These are phyloP conservation scores for Sporothrix sp. DNA, from an alignment of 2,329 filamentous ascomycete genomes.

Conservation along the genomic window DNA sequence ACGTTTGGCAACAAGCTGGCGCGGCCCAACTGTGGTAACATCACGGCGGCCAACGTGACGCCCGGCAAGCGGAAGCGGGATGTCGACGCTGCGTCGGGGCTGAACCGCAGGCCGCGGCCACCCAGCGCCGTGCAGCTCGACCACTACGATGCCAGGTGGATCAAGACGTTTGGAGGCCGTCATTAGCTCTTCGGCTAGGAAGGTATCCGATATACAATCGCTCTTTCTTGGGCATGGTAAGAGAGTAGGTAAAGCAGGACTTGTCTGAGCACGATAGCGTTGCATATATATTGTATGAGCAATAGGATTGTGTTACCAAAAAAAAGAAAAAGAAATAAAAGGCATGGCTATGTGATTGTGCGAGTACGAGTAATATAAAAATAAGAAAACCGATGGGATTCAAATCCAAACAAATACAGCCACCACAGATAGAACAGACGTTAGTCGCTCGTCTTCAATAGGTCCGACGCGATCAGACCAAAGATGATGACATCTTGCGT, in stretches of 20 bases:
- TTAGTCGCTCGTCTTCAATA: not conserved
- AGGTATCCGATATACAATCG: too few species aligned
- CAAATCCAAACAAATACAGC: not conserved
- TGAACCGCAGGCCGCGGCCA: slow-evolving; percentile 4
- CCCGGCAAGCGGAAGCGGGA: slow-evolving; percentile 23
- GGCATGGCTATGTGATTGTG: too few species aligned
- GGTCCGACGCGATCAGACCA: slow-evolving; percentile 23
- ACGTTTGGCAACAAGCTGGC: slow-evolving; percentile 46
- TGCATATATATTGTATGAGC: slow-evolving; percentile 2
- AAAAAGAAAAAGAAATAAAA: not conserved
- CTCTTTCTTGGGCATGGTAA: too few species aligned
- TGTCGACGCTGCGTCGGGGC: not conserved
- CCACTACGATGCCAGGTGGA: slow-evolving; percentile 35
- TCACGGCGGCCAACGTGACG: slow-evolving; percentile 32
- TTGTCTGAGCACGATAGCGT: not conserved
- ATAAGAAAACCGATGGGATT: not conserved
- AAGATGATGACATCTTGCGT: slow-evolving; percentile 30
- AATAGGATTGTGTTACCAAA: not conserved
- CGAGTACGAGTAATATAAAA: too few species aligned
- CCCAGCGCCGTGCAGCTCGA: slow-evolving; percentile 38
- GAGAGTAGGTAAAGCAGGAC: too few species aligned
- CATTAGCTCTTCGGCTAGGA: not conserved
- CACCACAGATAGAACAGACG: not conserved
- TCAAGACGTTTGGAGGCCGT: slow-evolving; percentile 37
- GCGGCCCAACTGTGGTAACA: slow-evolving; percentile 46